phyloP scores from a whole-genome alignment of 306 rosid genomes.

The Pueraria montana region DNA sequence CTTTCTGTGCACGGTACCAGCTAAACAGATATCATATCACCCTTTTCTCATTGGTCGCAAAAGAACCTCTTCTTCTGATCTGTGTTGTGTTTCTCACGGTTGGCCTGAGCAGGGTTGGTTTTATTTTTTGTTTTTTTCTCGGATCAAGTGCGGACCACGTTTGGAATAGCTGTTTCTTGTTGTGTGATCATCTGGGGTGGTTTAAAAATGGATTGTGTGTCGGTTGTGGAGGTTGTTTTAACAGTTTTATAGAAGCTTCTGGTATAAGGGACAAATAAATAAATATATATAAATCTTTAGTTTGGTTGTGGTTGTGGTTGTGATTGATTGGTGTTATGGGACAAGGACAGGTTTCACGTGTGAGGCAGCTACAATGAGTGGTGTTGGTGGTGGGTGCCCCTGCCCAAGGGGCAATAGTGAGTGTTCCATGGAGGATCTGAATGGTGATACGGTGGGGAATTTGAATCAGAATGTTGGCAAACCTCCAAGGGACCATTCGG shows the following conservation, averaged over 20 bases:
- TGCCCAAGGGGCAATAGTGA: constrained; percentile 44
- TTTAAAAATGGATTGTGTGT: constrained; percentile 45
- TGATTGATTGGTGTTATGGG: constrained; percentile 46
- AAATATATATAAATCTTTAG: not conserved
- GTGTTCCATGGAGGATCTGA: constrained; percentile 60
- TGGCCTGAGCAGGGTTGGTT: not conserved
- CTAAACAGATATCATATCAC: constrained; percentile 34
- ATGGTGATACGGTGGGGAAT: constrained; percentile 56
- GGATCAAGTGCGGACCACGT: constrained; percentile 51
- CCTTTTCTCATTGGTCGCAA: not conserved
- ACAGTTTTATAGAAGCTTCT: constrained; percentile 14
- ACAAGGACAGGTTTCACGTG: constrained; percentile 52
- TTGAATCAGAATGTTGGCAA: constrained; percentile 55
- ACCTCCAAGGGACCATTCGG: constrained; percentile 68
- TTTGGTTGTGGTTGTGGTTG: constrained; percentile 30
- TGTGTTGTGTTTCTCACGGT: constrained; percentile 30
- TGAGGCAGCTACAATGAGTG: constrained; percentile 29
- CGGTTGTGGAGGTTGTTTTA: constrained; percentile 37
- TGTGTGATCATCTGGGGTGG: constrained; percentile 38
- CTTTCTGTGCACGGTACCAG: constrained; percentile 17
- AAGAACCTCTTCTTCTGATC: constrained; percentile 22
- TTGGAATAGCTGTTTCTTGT: constrained; percentile 48
- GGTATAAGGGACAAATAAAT: constrained; percentile 12
- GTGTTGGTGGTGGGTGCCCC: constrained; percentile 38
- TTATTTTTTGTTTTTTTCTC: constrained; percentile 20